phyloP scores from a whole-genome alignment of 2,329 filamentous ascomycete species.

The Claviceps africana region DNA sequence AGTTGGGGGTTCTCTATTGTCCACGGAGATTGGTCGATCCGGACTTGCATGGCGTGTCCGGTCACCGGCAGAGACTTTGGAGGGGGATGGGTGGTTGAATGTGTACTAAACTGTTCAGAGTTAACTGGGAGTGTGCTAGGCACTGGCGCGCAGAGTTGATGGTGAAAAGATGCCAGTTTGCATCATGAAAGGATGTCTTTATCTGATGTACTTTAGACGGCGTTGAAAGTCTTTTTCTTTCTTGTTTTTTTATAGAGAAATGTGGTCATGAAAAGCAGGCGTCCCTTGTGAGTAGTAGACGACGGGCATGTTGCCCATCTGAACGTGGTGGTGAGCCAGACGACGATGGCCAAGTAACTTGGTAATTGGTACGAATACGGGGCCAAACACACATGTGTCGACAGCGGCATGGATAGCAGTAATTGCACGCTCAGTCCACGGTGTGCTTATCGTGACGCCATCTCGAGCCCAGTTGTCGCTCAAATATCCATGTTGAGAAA shows the following conservation, averaged over 20 bases:
- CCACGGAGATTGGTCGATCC: slow-evolving; percentile 9
- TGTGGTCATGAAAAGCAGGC: slow-evolving; percentile 20
- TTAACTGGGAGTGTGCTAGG: slow-evolving; percentile 15
- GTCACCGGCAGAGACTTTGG: no score
- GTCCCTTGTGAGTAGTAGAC: no score
- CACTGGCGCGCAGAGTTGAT: slow-evolving; percentile 15
- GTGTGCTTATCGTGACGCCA: no score
- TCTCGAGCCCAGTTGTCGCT: no score
- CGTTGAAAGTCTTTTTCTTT: slow-evolving; percentile 14
- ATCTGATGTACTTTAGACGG: slow-evolving; percentile 29
- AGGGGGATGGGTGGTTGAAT: slow-evolving; percentile 8
- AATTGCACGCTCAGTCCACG: no score
- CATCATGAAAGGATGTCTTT: slow-evolving; percentile 24
- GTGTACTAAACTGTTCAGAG: slow-evolving; percentile 12
- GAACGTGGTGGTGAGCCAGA: no score
- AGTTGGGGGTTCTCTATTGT: slow-evolving; percentile 3
- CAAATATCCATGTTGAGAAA: no score
- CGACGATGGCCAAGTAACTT: no score
- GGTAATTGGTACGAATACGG: no score
- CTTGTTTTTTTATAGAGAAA: slow-evolving; percentile 20
- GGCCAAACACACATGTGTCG: no score
- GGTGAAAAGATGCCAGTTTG: slow-evolving; percentile 17
- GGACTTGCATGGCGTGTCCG: slow-evolving; percentile 4
- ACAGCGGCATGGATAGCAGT: no score
- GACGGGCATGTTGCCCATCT: slow-evolving; percentile 7